A percentile compares a stretch with the other conserved stretches of the same genome.
Evolutionary conservation across 2,329 filamentous ascomycete genomes (phyloP).

Genomic region (Epichloe sibirici): DNA sequence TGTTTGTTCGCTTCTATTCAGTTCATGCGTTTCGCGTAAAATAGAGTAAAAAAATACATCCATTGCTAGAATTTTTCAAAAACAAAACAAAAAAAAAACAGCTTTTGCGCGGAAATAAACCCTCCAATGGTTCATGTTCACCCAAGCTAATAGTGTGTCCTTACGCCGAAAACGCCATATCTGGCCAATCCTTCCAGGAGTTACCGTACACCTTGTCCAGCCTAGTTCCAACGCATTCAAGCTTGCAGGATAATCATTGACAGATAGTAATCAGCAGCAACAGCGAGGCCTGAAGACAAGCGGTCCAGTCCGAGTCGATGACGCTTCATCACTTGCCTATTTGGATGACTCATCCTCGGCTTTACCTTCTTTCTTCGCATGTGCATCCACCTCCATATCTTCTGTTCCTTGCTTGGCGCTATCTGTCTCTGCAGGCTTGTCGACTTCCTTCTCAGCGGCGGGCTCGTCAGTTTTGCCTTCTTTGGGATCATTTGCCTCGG

Average conservation of each 20-base stretch:
- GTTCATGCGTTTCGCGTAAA: background rate
- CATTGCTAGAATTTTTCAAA: background rate
- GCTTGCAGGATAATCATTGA: background rate
- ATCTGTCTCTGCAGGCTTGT: conserved; percentile 13
- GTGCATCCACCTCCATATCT: conserved; percentile 23
- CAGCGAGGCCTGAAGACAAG: background rate
- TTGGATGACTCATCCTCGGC: conserved; percentile 11
- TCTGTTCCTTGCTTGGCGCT: conserved; percentile 13
- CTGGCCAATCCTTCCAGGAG: conserved; percentile 1
- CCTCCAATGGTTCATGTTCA: conserved; percentile 2
- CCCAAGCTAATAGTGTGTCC: conserved; percentile 3
- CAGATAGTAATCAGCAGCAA: background rate
- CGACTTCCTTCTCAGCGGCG: conserved; percentile 10
- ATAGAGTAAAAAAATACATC: background rate
- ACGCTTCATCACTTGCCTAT: conserved; percentile 11
- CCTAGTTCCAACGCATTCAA: background rate
- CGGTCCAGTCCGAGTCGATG: background rate
- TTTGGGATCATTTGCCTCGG: conserved; percentile 1
- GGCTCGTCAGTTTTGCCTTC: conserved; percentile 12
- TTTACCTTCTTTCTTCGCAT: conserved; percentile 17
- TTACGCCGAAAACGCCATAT: conserved; percentile 10
- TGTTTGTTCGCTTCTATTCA: background rate
- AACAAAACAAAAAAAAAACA: background rate
- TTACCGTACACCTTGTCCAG: conserved; percentile 2
- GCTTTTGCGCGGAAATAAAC: background rate